Percentiles rank a stretch among this genome's conserved stretches.
Evolutionary conservation across 78 protist species (phyloP).

Genomic region (Polysphondylium violaceum): DNA sequence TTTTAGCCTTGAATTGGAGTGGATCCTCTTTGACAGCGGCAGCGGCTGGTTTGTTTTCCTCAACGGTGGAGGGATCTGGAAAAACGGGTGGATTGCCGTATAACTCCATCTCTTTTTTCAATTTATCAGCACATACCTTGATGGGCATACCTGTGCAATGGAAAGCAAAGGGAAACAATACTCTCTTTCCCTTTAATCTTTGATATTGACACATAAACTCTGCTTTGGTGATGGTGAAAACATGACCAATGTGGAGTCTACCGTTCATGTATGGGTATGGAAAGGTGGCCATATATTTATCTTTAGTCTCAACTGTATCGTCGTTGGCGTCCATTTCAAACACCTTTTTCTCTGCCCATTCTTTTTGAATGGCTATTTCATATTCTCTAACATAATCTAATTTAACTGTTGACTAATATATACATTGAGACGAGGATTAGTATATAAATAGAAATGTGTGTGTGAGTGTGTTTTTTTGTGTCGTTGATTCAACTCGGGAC

Average conservation of each 20-base stretch:
- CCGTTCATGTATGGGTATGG: slow-evolving; percentile 99
- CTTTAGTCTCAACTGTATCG: slow-evolving; percentile 22
- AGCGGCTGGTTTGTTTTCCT: neutral
- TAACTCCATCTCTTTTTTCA: slow-evolving; percentile 87
- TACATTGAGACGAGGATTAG: neutral
- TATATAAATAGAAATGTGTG: no score
- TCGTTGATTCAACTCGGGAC: no score
- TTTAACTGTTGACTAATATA: slow-evolving; percentile 82
- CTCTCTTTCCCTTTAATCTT: slow-evolving; percentile 95
- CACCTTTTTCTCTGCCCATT: slow-evolving; percentile 70
- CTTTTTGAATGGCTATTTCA: slow-evolving; percentile 75
- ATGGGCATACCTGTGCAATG: slow-evolving; percentile 99
- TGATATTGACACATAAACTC: slow-evolving; percentile 98
- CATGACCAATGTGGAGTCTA: slow-evolving; percentile 99
- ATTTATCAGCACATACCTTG: slow-evolving; percentile 96
- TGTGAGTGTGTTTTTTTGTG: no score
- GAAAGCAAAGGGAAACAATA: slow-evolving; percentile 99
- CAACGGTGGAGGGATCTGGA: no score
- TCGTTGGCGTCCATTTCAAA: slow-evolving; percentile 81
- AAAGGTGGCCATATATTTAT: slow-evolving; percentile 82
- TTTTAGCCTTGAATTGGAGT: slow-evolving; percentile 59
- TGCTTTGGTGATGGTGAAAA: slow-evolving; percentile 98
- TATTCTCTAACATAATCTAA: slow-evolving; percentile 79
- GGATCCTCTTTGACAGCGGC: slow-evolving; percentile 73
- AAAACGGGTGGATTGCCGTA: slow-evolving; percentile 94